Percentiles rank a stretch among this genome's conserved stretches.
Evolutionary conservation across 106 monocot genomes (phyloP).

Genomic region (Dactylorhiza incarnata): DNA sequence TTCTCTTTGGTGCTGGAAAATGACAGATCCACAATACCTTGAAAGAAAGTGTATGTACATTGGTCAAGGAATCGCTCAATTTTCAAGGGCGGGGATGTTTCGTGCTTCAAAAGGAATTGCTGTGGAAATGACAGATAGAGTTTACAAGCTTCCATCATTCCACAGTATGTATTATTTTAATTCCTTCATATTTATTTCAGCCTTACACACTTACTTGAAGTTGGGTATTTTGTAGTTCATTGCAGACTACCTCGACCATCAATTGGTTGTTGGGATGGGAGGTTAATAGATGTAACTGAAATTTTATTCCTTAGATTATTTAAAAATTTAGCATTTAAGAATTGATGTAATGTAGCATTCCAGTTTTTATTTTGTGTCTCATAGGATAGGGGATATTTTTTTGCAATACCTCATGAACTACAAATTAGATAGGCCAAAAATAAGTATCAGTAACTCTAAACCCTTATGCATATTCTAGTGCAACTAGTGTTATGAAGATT

Average conservation of each 20-base stretch:
- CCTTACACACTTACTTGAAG: background rate
- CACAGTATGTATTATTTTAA: conserved; percentile 37
- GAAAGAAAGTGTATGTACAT: conserved; percentile 81
- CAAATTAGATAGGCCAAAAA: too few species aligned
- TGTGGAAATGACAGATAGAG: conserved; percentile 69
- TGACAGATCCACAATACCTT: conserved; percentile 78
- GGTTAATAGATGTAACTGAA: background rate
- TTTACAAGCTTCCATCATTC: conserved; percentile 90
- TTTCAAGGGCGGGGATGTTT: conserved; percentile 90
- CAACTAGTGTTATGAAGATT: too few species aligned
- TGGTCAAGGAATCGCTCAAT: conserved; percentile 61
- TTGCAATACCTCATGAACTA: too few species aligned
- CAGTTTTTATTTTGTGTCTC: background rate
- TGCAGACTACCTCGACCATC: background rate
- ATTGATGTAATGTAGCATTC: background rate
- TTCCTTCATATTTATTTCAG: background rate
- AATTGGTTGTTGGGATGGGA: background rate
- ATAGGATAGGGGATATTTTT: too few species aligned
- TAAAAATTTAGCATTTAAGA: background rate
- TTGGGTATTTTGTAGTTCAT: background rate
- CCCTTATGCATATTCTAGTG: too few species aligned
- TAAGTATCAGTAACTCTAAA: too few species aligned
- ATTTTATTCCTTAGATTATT: background rate
- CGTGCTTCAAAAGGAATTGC: conserved; percentile 78
- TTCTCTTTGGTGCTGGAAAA: conserved; percentile 1